Base-by-base conservation (phyloP, 2,329 filamentous ascomycete species). In the Pseudogymnoascus sp. region DNA sequence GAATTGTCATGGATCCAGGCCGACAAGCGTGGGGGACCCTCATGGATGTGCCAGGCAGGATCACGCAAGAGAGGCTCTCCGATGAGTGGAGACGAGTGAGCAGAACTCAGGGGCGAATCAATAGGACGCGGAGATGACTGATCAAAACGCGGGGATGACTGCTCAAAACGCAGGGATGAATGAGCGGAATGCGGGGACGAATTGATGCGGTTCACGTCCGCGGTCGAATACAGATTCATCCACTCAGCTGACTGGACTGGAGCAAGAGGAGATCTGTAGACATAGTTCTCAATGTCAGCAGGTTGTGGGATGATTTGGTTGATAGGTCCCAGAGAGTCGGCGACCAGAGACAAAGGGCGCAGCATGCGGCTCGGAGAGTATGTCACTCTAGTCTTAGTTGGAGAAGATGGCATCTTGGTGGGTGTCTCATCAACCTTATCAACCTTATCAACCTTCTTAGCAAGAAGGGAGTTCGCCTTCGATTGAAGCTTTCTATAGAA, bases 241-340 rank as follows among this genome's bases (percentile, higher is more conserved):
- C 69, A 72, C 12, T 63, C 69, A 21, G 64, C 62, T 6, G 66
- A 66, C 50, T 67, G 67, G 21, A 69, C 67, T 31, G 71, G 71
- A 16, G 71, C 71, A 36, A 70, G 65, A 5, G 71, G 69, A 10
- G 70, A 70, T 16, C 69, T 66, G 50, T 73, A 73, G 4, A 68
- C 18, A 28, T 70, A 72, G 36, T 66, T 68, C 46, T 67, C 63
- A 1, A 11, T 21, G 14, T 2, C 6, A 4, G 36, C n/a, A 11
- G 59, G 59, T 8, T 38, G 18, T 25, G 38, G 34, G 2, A 60
- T 23, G 21, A 38, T 7, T 4, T 12, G 36, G 11, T 60, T 60
- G 36, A 60, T 40, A 25, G 59, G 59, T 42, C 59, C 59, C 6
- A 60, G 34, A 3, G 59, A 31, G 21, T 60, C 59, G 6, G 36